These are phyloP conservation scores for Ogataea ganodermae DNA, from an alignment of 805 yeast species.

Conservation along the genomic window DNA sequence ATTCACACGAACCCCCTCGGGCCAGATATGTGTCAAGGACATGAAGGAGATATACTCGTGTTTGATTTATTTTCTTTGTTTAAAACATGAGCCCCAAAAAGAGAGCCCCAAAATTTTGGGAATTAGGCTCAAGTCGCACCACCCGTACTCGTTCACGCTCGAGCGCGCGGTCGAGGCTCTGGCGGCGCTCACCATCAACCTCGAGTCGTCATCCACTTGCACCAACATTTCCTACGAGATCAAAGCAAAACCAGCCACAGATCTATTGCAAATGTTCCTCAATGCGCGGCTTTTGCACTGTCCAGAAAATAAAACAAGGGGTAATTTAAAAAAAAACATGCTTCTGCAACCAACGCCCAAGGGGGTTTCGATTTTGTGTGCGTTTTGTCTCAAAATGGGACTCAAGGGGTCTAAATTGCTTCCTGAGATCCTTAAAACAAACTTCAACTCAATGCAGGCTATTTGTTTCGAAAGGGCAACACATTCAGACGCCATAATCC, in stretches of 20 bases:
- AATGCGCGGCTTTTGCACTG: slow-evolving; percentile 67
- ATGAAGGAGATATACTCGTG: slow-evolving; percentile 61
- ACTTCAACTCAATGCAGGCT: slow-evolving; percentile 70
- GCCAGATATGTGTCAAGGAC: slow-evolving; percentile 56
- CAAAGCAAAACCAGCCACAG: slow-evolving; percentile 47
- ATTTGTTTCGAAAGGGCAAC: slow-evolving; percentile 67
- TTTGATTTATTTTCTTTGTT: slow-evolving; percentile 43
- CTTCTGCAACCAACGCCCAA: slow-evolving; percentile 86
- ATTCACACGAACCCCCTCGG: slow-evolving; percentile 48
- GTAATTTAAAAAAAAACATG: slow-evolving; percentile 42
- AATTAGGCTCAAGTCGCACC: slow-evolving; percentile 25
- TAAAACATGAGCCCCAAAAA: slow-evolving; percentile 34
- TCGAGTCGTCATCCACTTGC: slow-evolving; percentile 51
- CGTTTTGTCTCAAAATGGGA: slow-evolving; percentile 61
- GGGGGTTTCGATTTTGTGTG: slow-evolving; percentile 71
- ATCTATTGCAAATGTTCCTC: slow-evolving; percentile 53
- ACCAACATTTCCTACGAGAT: slow-evolving; percentile 58
- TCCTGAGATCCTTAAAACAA: slow-evolving; percentile 43
- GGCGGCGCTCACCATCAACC: slow-evolving; percentile 47
- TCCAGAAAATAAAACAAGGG: slow-evolving; percentile 72
- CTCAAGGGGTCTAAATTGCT: slow-evolving; percentile 35
- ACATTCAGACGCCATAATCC: slow-evolving; percentile 56
- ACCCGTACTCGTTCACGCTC: slow-evolving; percentile 55
- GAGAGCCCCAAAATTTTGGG: slow-evolving; percentile 12
- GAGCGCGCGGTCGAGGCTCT: slow-evolving; percentile 54